Base-by-base conservation (phyloP, 768 basidiomycete species). In the Mycena olivaceomarginata region DNA sequence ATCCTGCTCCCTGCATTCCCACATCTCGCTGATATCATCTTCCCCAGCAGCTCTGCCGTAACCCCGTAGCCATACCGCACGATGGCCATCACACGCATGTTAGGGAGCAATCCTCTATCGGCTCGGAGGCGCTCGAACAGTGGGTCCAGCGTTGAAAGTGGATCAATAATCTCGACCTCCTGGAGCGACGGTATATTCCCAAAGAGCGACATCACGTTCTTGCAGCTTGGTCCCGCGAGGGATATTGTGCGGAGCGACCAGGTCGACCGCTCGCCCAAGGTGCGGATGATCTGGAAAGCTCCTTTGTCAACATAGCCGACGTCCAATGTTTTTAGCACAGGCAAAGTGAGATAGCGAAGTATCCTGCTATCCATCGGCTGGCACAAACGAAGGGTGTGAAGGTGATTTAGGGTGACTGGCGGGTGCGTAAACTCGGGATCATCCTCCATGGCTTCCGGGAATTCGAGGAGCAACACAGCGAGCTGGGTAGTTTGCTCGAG, bases 401-500 rank as follows among this genome's bases (percentile, higher is more conserved):
- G 57, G 57, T 16, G 25, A 59, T 25, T 5, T 22, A 59, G 57
- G 11, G 9, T 16, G 15, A 59, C 7, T 9, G 25, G 57, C 57
- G 9, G 57, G 6, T 31, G 57, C 31, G 13, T 16, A 5, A 59
- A 31, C 25, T 59, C 57, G 25, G 57, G 57, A 22, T 59, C 57
- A 59, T 59, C 57, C 10, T 59, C 57, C 57, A 59, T 59, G 25
- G 5, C 25, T 25, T 59, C 57, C 57, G 57, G 15, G 25, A 59
- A 59, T 25, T 59, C 57, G 57, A 59, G 10, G 9, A 59, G 9
- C 11, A 59, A 59, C 9, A 59, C 57, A 10, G 57, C 15, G 57
- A 59, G 57, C 57, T 59, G 57, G 11, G 57, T 10, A n/a, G 57
- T 59, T 59, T 59, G 57, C 12, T 59, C 57, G 57, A 59, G 57